Evolutionary conservation across 2,329 filamentous ascomycete species (phyloP).

Genomic region (Neocatenulostroma microsporum): DNA sequence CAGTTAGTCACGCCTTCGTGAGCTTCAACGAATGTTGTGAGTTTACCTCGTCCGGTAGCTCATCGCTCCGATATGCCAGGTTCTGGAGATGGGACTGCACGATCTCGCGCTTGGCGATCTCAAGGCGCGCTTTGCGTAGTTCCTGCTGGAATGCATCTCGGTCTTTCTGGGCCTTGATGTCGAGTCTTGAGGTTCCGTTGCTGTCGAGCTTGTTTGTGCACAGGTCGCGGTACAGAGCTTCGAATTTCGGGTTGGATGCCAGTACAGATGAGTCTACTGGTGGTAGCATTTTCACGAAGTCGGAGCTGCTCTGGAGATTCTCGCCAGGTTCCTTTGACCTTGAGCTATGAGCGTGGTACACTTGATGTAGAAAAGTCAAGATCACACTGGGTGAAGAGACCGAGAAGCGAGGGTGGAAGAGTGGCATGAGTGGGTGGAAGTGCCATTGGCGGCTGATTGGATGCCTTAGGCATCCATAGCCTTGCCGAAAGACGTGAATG

Average conservation of each 20-base stretch:
- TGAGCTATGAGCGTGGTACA: too few relatives aligned
- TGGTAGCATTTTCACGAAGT: too few relatives aligned
- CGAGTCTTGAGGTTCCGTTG: slow-evolving; percentile 38
- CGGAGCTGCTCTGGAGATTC: too few relatives aligned
- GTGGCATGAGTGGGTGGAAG: too few relatives aligned
- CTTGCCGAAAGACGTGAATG: too few relatives aligned
- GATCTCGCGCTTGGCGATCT: slow-evolving; percentile 27
- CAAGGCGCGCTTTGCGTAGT: slow-evolving; percentile 29
- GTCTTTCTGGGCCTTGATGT: slow-evolving; percentile 34
- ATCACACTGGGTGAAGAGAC: too few relatives aligned
- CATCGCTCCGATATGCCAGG: slow-evolving; percentile 28
- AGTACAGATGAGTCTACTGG: slow-evolving; percentile 33
- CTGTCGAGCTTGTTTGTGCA: slow-evolving; percentile 35
- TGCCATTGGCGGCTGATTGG: too few relatives aligned
- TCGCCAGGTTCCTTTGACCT: too few relatives aligned
- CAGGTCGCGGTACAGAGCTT: slow-evolving; percentile 39
- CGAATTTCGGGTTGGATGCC: slow-evolving; percentile 38
- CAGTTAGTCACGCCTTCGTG: not conserved
- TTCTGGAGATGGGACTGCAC: slow-evolving; percentile 29
- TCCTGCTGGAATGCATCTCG: slow-evolving; percentile 36
- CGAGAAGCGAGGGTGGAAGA: too few relatives aligned
- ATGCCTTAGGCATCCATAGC: too few relatives aligned
- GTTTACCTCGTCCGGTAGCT: slow-evolving; percentile 34
- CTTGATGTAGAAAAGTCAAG: too few relatives aligned
- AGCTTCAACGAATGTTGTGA: too few relatives aligned